phyloP scores from a whole-genome alignment of 2,329 filamentous ascomycete genomes.

The Leptographium procerum region DNA sequence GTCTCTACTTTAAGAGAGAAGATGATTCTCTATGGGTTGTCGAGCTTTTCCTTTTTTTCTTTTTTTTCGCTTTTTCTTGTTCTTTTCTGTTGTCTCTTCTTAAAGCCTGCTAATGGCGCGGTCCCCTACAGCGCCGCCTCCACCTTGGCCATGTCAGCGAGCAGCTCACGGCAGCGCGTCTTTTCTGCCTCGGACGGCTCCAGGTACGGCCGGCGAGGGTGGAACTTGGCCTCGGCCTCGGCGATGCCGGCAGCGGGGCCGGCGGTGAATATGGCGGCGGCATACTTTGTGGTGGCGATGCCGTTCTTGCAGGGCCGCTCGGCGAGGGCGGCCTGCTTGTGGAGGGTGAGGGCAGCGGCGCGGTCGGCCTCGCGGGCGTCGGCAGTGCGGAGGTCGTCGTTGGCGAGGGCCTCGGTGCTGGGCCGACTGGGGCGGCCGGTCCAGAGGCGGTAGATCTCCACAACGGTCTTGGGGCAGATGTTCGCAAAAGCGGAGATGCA shows the following conservation, averaged over 20 bases:
- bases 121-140: conserved; percentile 1
- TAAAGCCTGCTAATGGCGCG: too few relatives aligned
- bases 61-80: too few relatives aligned
- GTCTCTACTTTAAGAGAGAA: too few relatives aligned
- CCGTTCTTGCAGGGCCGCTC: conserved; percentile 56
- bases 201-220: conserved; percentile 51
- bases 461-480: conserved; percentile 45
- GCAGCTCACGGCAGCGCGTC: conserved; percentile 26
- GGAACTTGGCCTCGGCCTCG: conserved; percentile 44
- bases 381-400: conserved; percentile 7
- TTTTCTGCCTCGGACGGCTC: conserved; percentile 32
- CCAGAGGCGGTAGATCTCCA: conserved; percentile 50
- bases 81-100: not conserved
- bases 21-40: too few relatives aligned
- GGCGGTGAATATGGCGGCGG: conserved; percentile 48
- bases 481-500: conserved; percentile 54
- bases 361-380: conserved; percentile 33
- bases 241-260: conserved; percentile 41
- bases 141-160: conserved; percentile 32
- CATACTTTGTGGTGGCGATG: conserved; percentile 59
- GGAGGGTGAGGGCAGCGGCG: conserved; percentile 47
- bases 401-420: not conserved
- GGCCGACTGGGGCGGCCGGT: conserved; percentile 9
- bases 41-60: too few relatives aligned
- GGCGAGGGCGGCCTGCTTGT: conserved; percentile 50